Evolutionary conservation across 208 protist species (phyloP).

Genomic region (Leishmania tropica): DNA sequence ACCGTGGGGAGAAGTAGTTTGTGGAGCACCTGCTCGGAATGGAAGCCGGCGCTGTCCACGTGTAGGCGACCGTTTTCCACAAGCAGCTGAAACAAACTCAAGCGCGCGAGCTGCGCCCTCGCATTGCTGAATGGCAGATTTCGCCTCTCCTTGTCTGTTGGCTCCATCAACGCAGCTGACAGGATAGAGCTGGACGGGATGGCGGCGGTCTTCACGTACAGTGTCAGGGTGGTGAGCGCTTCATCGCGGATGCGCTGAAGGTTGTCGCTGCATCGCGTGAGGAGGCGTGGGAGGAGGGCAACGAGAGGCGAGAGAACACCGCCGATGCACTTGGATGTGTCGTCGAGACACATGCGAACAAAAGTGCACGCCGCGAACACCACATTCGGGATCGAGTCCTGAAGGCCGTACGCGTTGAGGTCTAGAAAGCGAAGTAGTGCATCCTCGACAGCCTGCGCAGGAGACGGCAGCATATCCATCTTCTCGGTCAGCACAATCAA

Average conservation of each 20-base stretch:
- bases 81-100: conserved; percentile 58
- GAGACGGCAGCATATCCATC: conserved; percentile 26
- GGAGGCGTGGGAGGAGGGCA: conserved; percentile 67
- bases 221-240: conserved; percentile 55
- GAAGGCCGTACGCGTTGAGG: conserved; percentile 72
- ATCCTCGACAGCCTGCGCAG: conserved; percentile 42
- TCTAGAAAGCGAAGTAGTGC: conserved; percentile 82
- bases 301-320: conserved; percentile 48
- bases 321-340: conserved; percentile 44
- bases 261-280: conserved; percentile 74
- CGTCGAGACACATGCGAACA: conserved; percentile 63
- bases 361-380: conserved; percentile 71
- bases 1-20: conserved; percentile 75
- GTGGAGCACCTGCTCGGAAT: conserved; percentile 38
- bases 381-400: conserved; percentile 83
- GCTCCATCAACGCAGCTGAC: conserved; percentile 60
- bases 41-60: conserved; percentile 9
- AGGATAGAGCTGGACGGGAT: conserved; percentile 46
- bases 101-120: conserved; percentile 66
- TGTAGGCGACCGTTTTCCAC: conserved; percentile 24
- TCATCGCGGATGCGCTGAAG: conserved; percentile 79
- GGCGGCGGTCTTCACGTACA: conserved; percentile 47
- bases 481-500: conserved; percentile 52
- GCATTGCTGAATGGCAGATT: conserved; percentile 55
- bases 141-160: conserved; percentile 71